Percentiles rank a stretch among this genome's conserved stretches.
Conservation (phyloP, 2,329 filamentous ascomycete genomes). For the Monosporascus sp. region DNA sequence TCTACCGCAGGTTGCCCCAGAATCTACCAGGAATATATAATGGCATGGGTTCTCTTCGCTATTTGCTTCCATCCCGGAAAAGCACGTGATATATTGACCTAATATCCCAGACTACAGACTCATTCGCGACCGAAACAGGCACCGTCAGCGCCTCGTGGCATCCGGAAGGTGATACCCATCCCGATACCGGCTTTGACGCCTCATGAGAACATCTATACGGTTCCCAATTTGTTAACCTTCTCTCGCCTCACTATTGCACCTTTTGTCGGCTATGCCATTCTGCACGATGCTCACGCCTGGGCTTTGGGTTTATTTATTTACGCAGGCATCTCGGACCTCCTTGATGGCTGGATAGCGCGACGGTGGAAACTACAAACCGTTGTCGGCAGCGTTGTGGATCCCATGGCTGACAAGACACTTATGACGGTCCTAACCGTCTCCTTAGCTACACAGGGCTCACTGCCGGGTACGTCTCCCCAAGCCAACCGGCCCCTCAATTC, state of each 20-base stretch:
- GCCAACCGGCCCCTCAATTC: constrained; percentile 19
- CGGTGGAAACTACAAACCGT: constrained; percentile 86
- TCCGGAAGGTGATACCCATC: constrained; percentile 27
- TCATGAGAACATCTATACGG: constrained; percentile 91
- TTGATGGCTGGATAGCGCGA: constrained; percentile 92
- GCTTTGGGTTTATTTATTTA: constrained; percentile 87
- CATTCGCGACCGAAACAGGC: neutral
- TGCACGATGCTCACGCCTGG: constrained; percentile 73
- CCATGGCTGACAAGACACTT: constrained; percentile 92
- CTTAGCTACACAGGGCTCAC: constrained; percentile 72
- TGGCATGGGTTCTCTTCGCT: neutral
- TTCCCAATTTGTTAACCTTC: constrained; percentile 92
- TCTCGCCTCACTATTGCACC: constrained; percentile 80
- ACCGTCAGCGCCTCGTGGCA: constrained; percentile 4
- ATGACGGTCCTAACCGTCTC: constrained; percentile 92
- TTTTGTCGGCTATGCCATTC: constrained; percentile 79
- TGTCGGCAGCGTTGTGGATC: constrained; percentile 89
- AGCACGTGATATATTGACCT: too few relatives aligned
- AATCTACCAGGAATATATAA: neutral
- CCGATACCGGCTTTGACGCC: constrained; percentile 28
- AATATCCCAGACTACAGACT: neutral
- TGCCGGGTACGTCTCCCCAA: constrained; percentile 60
- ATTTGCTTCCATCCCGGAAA: too few relatives aligned
- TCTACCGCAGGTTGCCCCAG: neutral
- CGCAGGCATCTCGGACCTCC: constrained; percentile 82